A percentile compares a stretch with the other conserved stretches of the same genome.
phyloP scores from a whole-genome alignment of 805 yeast species.

The Barnettozyma botsteinii region DNA sequence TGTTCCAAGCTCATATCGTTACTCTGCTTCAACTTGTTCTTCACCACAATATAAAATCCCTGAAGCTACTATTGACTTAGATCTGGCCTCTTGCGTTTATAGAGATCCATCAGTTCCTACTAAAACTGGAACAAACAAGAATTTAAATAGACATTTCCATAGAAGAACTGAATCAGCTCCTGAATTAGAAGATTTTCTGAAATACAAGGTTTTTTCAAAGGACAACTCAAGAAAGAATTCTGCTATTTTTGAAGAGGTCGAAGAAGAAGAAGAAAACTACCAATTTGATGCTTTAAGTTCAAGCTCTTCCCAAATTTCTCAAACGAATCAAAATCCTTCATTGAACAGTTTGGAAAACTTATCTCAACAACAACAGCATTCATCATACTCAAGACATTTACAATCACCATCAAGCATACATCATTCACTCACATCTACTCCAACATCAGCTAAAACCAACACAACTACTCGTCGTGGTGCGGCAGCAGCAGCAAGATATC shows the following conservation, averaged over 20 bases:
- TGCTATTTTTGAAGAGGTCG: constrained; percentile 31
- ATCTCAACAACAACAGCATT: constrained; percentile 5
- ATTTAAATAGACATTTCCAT: constrained; percentile 31
- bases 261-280: constrained; percentile 22
- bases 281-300: constrained; percentile 13
- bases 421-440: constrained; percentile 21
- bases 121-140: constrained; percentile 9
- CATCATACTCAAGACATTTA: constrained; percentile 6
- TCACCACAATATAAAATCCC: constrained; percentile 32
- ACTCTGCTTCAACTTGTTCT: background rate
- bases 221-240: constrained; percentile 21
- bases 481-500: constrained; percentile 44
- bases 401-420: constrained; percentile 8
- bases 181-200: constrained; percentile 35
- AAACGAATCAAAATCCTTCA: constrained; percentile 19
- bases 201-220: constrained; percentile 14
- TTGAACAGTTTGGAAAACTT: constrained; percentile 16
- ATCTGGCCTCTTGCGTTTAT: constrained; percentile 40
- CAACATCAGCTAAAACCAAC: constrained; percentile 24
- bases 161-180: constrained; percentile 56
- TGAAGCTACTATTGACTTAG: constrained; percentile 52
- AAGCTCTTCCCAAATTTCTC: constrained; percentile 13
- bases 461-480: constrained; percentile 29
- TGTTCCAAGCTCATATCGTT: background rate
- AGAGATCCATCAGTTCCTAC: constrained; percentile 23